Percentiles rank a stretch among this genome's conserved stretches.
phyloP scores from a whole-genome alignment of 179 eudicot species.

The Dionaea muscipula region DNA sequence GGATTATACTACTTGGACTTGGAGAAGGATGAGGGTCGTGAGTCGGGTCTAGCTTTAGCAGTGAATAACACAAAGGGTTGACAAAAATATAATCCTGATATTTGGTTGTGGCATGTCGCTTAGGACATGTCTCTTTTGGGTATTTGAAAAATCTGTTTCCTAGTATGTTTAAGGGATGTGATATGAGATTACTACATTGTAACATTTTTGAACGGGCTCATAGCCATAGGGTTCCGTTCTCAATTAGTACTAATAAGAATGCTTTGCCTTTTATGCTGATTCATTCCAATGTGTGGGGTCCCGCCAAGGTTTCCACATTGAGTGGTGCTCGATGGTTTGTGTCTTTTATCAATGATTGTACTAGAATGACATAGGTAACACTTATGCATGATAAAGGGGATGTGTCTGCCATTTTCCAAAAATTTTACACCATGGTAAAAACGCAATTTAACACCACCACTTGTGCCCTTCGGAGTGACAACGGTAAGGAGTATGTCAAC shows the following conservation, averaged over 20 bases:
- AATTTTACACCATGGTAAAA: conserved; percentile 9
- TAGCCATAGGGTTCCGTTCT: conserved; percentile 10
- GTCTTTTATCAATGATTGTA: conserved; percentile 19
- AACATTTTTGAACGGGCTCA: conserved; percentile 10
- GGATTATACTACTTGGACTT: no score
- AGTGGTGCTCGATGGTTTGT: conserved; percentile 16
- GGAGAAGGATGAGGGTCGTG: no score
- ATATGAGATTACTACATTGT: conserved; percentile 8
- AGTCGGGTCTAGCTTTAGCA: no score
- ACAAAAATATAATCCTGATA: not conserved
- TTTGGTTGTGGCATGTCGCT: conserved; percentile 14
- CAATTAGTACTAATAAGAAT: conserved; percentile 12
- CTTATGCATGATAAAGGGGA: conserved; percentile 16
- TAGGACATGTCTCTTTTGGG: conserved; percentile 17
- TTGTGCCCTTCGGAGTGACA: conserved; percentile 8
- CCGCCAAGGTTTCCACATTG: conserved; percentile 8
- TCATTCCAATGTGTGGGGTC: conserved; percentile 18
- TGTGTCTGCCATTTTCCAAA: conserved; percentile 11
- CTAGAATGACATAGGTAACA: conserved; percentile 14
- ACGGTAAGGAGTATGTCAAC: conserved; percentile 11
- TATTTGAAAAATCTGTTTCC: conserved; percentile 14
- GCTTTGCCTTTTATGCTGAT: conserved; percentile 13
- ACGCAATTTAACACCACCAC: conserved; percentile 8
- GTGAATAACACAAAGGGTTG: no score
- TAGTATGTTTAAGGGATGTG: conserved; percentile 9